Percentiles rank a stretch among this genome's conserved stretches.
These are phyloP conservation scores for Podaxis sp. DNA, from an alignment of 768 basidiomycete genomes.

Conservation along the genomic window DNA sequence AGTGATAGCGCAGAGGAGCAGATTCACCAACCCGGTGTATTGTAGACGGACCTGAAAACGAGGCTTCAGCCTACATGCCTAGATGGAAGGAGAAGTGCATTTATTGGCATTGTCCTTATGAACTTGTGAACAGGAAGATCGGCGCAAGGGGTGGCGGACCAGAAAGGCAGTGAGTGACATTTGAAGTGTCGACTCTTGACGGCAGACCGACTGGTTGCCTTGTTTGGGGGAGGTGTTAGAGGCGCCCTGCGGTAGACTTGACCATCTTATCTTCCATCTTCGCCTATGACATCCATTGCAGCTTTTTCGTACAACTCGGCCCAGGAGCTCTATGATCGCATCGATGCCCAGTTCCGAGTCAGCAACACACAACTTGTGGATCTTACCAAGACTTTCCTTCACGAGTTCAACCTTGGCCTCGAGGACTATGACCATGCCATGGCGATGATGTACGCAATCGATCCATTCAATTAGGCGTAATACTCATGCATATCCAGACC, in stretches of 20 bases:
- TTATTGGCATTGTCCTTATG: neutral
- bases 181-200: neutral
- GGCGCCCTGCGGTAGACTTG: neutral
- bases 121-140: neutral
- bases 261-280: conserved; percentile 4
- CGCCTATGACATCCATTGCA: conserved; percentile 38
- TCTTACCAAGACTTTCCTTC: conserved; percentile 76
- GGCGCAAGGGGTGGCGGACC: neutral
- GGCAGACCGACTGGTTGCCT: neutral
- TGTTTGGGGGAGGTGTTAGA: neutral
- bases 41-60: neutral
- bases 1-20: neutral
- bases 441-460: conserved; percentile 79
- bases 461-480: neutral
- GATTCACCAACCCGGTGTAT: neutral
- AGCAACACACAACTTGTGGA: conserved; percentile 52
- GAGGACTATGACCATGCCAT: conserved; percentile 69
- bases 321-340: conserved; percentile 52
- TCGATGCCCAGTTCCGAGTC: conserved; percentile 73
- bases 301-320: conserved; percentile 36
- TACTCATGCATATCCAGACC: conserved; percentile 48
- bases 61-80: neutral
- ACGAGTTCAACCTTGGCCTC: conserved; percentile 76
- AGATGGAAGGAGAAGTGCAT: neutral
- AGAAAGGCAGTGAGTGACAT: conserved; percentile 6